Percentiles rank a stretch among this genome's conserved stretches.
Conservation (phyloP, 179 eudicot genomes). For the Actinidia arguta region DNA sequence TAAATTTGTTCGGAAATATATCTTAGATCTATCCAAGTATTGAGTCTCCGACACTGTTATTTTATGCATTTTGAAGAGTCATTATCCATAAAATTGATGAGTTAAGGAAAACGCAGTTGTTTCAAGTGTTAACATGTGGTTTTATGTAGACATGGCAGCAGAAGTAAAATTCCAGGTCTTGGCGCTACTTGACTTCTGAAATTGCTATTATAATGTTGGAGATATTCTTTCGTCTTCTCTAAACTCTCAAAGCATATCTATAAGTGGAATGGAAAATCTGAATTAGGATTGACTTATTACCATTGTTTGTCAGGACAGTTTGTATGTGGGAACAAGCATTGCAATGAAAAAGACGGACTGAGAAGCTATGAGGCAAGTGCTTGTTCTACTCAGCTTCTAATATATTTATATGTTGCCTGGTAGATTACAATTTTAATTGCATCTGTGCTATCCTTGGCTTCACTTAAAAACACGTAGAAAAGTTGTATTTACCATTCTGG, state of each 20-base stretch:
- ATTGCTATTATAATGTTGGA: not conserved
- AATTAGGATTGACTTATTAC: conserved; percentile 23
- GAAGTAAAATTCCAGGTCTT: not conserved
- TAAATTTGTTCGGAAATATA: too few species aligned
- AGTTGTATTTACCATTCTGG: too few species aligned
- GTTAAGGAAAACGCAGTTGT: not conserved
- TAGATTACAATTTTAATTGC: too few species aligned
- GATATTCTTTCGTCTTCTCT: not conserved
- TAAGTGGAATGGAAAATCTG: not conserved
- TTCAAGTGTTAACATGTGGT: not conserved
- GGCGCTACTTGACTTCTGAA: not conserved
- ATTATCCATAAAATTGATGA: not conserved
- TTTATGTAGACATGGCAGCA: not conserved
- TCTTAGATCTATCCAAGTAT: too few species aligned
- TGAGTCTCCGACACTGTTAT: too few species aligned
- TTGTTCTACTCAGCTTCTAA: conserved; percentile 9
- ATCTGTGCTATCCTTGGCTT: too few species aligned
- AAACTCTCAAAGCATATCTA: not conserved
- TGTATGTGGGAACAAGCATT: conserved; percentile 93
- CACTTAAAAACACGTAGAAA: too few species aligned
- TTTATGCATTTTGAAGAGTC: too few species aligned
- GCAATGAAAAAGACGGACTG: conserved; percentile 67
- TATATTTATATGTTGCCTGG: not conserved
- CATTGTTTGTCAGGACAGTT: conserved; percentile 89
- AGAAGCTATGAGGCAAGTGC: conserved; percentile 89